These are phyloP conservation scores for Populus euphratica DNA, from an alignment of 345 rosid genomes.

Conservation along the genomic window DNA sequence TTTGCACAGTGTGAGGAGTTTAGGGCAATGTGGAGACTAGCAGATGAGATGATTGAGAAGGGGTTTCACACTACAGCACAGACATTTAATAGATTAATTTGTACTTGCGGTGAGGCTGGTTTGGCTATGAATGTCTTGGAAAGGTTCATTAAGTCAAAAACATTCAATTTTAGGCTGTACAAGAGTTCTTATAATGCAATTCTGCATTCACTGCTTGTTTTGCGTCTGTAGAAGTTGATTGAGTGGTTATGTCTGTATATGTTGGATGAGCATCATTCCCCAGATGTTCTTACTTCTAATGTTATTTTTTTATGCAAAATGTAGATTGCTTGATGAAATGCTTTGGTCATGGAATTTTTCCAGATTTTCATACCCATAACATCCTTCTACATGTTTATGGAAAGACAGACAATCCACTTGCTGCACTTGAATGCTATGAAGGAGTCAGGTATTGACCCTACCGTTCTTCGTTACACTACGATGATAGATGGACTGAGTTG, in stretches of 20 bases:
- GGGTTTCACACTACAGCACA: conserved; percentile 70
- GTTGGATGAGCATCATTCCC: conserved; percentile 54
- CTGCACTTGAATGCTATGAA: conserved; percentile 81
- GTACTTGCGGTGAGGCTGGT: conserved; percentile 74
- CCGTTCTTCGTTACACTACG: conserved; percentile 72
- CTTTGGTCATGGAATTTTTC: conserved; percentile 51
- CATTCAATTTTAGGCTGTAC: conserved; percentile 68
- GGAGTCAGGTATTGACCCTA: conserved; percentile 61
- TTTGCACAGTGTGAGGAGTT: conserved; percentile 72
- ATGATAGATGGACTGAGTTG: conserved; percentile 88
- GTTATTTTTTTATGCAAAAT: conserved; percentile 65
- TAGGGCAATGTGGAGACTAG: conserved; percentile 88
- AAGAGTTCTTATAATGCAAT: conserved; percentile 78
- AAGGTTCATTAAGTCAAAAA: conserved; percentile 73
- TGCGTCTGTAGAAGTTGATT: conserved; percentile 64
- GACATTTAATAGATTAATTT: conserved; percentile 79
- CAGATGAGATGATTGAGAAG: conserved; percentile 77
- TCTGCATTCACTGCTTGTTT: conserved; percentile 49
- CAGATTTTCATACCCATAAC: conserved; percentile 76
- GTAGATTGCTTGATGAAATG: conserved; percentile 77
- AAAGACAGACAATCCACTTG: conserved; percentile 73
- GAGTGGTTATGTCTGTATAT: conserved; percentile 86
- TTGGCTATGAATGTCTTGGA: conserved; percentile 64
- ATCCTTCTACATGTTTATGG: conserved; percentile 81
- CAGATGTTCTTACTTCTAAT: conserved; percentile 70